A percentile compares a stretch with the other conserved stretches of the same genome.
Conservation (phyloP, 2,329 filamentous ascomycete genomes). For the Macrophomina pseudophaseolina region DNA sequence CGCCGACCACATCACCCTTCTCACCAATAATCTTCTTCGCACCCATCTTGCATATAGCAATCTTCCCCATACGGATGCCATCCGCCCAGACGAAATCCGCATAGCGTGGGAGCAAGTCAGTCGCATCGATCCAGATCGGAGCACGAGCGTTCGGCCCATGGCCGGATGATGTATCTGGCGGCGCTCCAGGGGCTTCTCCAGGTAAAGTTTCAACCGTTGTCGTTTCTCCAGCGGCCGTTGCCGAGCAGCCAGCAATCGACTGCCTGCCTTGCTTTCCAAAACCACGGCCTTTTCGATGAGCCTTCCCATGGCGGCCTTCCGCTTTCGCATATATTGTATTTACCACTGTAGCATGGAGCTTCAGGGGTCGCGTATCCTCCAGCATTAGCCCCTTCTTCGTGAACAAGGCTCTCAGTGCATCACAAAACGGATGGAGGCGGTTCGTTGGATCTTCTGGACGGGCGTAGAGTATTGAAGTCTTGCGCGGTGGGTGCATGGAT, state of each 20-base stretch:
- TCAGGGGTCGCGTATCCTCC: conserved; percentile 65
- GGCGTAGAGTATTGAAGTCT: conserved; percentile 69
- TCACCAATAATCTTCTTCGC: conserved; percentile 63
- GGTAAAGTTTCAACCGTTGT: not conserved
- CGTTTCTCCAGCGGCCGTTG: not conserved
- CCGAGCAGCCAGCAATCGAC: not conserved
- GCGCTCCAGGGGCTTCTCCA: not conserved
- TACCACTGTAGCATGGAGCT: conserved; percentile 82
- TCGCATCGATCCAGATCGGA: conserved; percentile 44
- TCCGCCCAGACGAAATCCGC: conserved; percentile 73
- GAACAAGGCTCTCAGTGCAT: conserved; percentile 61
- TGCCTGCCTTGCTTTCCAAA: not conserved
- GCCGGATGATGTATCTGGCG: not conserved
- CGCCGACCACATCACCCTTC: not conserved
- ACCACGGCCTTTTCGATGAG: conserved; percentile 29
- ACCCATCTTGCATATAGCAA: conserved; percentile 88
- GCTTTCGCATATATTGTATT: conserved; percentile 80
- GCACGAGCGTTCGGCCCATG: conserved; percentile 9
- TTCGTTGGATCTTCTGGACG: conserved; percentile 61
- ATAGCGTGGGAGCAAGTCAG: conserved; percentile 57
- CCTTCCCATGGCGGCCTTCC: conserved; percentile 37
- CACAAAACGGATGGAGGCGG: conserved; percentile 62
- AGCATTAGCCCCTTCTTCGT: conserved; percentile 61
- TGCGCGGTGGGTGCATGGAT: conserved; percentile 64
- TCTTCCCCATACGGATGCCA: conserved; percentile 67